phyloP scores from a whole-genome alignment of 805 yeast genomes.

The Candida nanaspora region DNA sequence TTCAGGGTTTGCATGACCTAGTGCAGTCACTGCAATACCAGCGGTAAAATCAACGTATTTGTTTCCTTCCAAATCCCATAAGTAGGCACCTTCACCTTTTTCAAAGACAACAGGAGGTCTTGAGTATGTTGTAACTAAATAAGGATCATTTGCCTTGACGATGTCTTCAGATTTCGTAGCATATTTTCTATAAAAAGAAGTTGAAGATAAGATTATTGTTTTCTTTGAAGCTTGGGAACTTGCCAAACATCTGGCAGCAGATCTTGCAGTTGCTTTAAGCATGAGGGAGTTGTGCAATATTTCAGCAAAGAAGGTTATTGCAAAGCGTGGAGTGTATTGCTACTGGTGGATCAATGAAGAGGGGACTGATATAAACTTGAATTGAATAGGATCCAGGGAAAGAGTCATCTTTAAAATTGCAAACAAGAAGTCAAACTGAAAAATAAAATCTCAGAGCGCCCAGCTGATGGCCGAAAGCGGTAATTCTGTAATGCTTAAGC shows the following conservation, averaged over 20 bases:
- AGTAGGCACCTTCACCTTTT: slow-evolving; percentile 72
- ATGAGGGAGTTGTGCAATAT: neutral
- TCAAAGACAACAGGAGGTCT: slow-evolving; percentile 72
- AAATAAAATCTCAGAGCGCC: too few species aligned
- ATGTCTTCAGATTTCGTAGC: slow-evolving; percentile 27
- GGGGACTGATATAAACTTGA: too few species aligned
- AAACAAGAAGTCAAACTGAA: too few species aligned
- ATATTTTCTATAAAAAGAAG: neutral
- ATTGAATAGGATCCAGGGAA: too few species aligned
- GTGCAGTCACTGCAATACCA: slow-evolving; percentile 94
- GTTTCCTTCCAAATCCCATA: slow-evolving; percentile 75
- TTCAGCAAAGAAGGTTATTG: neutral
- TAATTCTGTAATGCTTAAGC: too few species aligned
- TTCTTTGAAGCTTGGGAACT: neutral
- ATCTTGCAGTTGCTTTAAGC: neutral
- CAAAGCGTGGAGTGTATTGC: neutral
- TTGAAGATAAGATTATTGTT: neutral
- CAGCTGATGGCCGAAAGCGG: too few species aligned
- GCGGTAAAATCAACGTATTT: slow-evolving; percentile 87
- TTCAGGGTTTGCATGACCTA: slow-evolving; percentile 81
- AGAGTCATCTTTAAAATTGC: too few species aligned
- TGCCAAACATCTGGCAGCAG: neutral
- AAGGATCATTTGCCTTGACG: slow-evolving; percentile 42
- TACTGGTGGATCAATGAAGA: neutral
- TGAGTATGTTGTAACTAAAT: slow-evolving; percentile 70